Conservation (phyloP, 129 eudicot genomes). For the Arctium minus region DNA sequence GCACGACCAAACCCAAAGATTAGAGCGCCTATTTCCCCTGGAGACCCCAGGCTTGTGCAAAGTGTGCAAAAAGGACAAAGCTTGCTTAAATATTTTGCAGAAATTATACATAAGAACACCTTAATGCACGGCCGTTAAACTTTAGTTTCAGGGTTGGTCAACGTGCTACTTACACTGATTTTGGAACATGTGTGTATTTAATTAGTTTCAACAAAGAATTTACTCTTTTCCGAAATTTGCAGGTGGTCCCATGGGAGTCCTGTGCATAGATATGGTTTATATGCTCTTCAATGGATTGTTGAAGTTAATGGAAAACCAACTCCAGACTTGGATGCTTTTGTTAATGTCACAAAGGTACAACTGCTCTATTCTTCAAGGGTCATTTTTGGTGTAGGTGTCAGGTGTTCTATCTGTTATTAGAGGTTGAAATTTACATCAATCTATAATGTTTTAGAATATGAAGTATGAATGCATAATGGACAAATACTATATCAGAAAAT, state of each 20-base stretch:
- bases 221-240: slow-evolving; percentile 20
- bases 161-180: neutral
- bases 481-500: neutral
- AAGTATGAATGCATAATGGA: neutral
- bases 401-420: neutral
- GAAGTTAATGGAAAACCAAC: slow-evolving; percentile 93
- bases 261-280: slow-evolving; percentile 76
- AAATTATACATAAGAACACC: neutral
- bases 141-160: neutral
- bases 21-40: too few relatives aligned
- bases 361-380: neutral
- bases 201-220: neutral
- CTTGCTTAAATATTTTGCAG: too few relatives aligned
- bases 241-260: slow-evolving; percentile 98
- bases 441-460: neutral
- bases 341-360: slow-evolving; percentile 78
- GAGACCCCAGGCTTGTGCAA: too few relatives aligned
- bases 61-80: too few relatives aligned
- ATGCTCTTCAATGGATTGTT: slow-evolving; percentile 92
- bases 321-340: slow-evolving; percentile 85
- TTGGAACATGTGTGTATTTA: neutral
- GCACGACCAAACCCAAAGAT: neutral
- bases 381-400: neutral
- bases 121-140: neutral
- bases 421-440: neutral